Evolutionary conservation across 345 rosid species (phyloP), one percentile per base, ranked within the genome.

Genomic region (Dimocarpus longan): DNA sequence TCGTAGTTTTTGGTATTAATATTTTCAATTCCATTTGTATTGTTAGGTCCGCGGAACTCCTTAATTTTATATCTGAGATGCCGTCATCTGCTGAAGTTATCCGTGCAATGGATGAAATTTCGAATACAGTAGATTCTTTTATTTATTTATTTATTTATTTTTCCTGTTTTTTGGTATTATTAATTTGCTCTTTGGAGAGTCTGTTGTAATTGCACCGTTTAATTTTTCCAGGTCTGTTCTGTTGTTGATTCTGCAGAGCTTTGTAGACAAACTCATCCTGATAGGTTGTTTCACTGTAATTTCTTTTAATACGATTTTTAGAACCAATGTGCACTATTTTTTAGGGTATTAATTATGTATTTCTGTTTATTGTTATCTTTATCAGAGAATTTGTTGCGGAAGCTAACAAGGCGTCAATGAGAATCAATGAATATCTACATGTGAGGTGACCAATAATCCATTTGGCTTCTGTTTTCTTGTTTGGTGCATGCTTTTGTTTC

Each of bases 171-270:
- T 21, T 67, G 48, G 18, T 21, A 10, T 80, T 70, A 16, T 64
- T 65, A 9, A 70, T 79, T 68, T 54, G 26, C 22, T 19, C 9
- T 46, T 63, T 64, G 19, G 77, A 70, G 32, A 42, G 50, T 1
- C 37, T 54, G 26, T 0, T 66, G 8, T 81, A 70, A 42, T 77
- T 72, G 42, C 56, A 37, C 44, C 78, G 62, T 75, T 42, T 71
- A 32, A 40, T 87, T 63, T 75, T 43, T 39, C 79, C 80, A 96
- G 98, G 97, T 96, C 74, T 96, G 99, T 80, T 89, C 84, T 60
- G 99, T 93, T 71, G 91, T 94, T 74, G 99, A 96, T 80, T 96
- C 99, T 9, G 99, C 99, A 0, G 98, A 96, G 83, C 93, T 96
- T 59, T 96, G 98, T 79, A 76, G 99, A 77, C 88, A 94, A 83